Evolutionary conservation across 2,329 filamentous ascomycete genomes (phyloP).

Genomic region (Myriangium duriaei): DNA sequence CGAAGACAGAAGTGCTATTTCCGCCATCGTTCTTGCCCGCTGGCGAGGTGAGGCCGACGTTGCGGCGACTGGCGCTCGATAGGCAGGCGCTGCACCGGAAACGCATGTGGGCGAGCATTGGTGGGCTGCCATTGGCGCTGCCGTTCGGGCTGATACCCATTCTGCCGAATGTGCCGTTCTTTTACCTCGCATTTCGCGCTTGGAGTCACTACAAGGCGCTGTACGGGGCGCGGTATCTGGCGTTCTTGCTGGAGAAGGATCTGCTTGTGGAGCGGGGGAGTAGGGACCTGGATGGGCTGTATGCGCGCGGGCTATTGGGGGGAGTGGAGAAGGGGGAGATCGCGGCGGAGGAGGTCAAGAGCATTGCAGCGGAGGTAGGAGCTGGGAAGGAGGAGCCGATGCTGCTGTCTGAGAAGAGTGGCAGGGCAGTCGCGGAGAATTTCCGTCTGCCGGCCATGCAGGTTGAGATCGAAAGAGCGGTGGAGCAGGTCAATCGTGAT

Average conservation of each 20-base stretch:
- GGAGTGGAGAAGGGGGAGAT: not conserved
- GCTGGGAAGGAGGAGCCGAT: constrained; percentile 32
- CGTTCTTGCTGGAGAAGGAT: constrained; percentile 65
- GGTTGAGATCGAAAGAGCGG: constrained; percentile 41
- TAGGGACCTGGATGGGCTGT: constrained; percentile 59
- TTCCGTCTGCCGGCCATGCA: constrained; percentile 39
- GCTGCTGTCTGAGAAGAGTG: constrained; percentile 38
- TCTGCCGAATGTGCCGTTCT: constrained; percentile 80
- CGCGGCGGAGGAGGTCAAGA: constrained; percentile 27
- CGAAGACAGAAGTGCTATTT: constrained; percentile 56
- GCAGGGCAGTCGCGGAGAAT: constrained; percentile 37
- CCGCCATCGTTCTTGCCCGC: constrained; percentile 57
- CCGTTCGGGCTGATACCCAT: constrained; percentile 33
- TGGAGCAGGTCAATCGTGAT: constrained; percentile 36
- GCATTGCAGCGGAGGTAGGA: constrained; percentile 25
- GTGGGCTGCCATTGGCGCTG: constrained; percentile 69
- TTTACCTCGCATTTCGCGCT: constrained; percentile 82
- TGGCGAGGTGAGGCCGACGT: constrained; percentile 47
- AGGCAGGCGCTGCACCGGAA: constrained; percentile 64
- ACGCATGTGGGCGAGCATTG: constrained; percentile 66
- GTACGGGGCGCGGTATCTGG: constrained; percentile 69
- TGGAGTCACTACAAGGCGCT: constrained; percentile 88
- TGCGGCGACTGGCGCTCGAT: constrained; percentile 64
- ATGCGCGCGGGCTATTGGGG: constrained; percentile 32
- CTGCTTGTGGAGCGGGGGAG: constrained; percentile 57